Evolutionary conservation across 495 filamentous ascomycete species (phyloP).

Genomic region (Penicillium verhagenii): DNA sequence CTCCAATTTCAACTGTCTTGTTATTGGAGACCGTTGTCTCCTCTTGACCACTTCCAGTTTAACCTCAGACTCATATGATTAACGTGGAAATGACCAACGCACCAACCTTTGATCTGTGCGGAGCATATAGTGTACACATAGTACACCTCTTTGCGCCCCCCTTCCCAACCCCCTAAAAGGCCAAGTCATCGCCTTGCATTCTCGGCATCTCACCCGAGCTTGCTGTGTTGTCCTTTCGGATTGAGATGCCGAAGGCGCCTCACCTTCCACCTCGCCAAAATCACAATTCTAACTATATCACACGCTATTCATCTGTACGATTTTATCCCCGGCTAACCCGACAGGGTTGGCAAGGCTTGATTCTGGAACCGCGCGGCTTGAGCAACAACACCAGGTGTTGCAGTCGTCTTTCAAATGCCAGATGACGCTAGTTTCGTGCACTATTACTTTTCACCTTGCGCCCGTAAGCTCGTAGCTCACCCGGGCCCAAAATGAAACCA

Average conservation of each 20-base stretch:
- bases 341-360: slow-evolving; percentile 26
- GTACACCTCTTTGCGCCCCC: no score
- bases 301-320: no score
- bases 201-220: not conserved
- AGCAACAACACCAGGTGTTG: slow-evolving; percentile 1
- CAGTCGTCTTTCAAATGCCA: slow-evolving; percentile 8
- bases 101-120: not conserved
- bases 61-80: not conserved
- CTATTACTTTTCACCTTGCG: no score
- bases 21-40: not conserved
- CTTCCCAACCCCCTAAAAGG: not conserved
- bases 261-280: not conserved
- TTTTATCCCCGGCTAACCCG: slow-evolving; percentile 4
- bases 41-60: not conserved
- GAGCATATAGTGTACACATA: no score
- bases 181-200: not conserved
- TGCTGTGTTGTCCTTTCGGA: not conserved
- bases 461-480: not conserved
- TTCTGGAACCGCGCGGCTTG: slow-evolving; percentile 7
- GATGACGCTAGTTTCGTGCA: slow-evolving; percentile 11
- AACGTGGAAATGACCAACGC: not conserved
- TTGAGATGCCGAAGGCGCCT: not conserved
- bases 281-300: no score
- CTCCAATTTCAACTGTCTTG: slow-evolving; percentile 6
- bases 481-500: not conserved